phyloP scores from a whole-genome alignment of 2,329 filamentous ascomycete genomes.

The Tothia fuscella region DNA sequence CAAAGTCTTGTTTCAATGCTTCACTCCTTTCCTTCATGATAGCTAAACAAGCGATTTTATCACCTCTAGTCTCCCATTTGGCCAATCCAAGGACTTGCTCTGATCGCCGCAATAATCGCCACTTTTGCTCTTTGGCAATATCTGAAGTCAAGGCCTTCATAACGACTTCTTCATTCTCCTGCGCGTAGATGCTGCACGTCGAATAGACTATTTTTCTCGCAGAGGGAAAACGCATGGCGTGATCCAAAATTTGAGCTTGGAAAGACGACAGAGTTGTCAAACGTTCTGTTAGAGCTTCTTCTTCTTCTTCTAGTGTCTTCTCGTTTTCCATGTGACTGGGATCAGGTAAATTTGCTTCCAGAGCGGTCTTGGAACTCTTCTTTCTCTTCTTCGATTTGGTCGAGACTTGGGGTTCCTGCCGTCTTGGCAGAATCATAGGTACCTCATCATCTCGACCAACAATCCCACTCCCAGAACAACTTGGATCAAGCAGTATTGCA shows the following conservation, averaged over 20 bases:
- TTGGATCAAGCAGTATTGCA: constrained; percentile 78
- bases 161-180: constrained; percentile 85
- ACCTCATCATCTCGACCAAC: constrained; percentile 75
- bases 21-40: no score
- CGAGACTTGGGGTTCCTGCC: constrained; percentile 15
- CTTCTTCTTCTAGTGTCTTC: constrained; percentile 27
- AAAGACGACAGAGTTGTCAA: constrained; percentile 66
- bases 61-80: constrained; percentile 55
- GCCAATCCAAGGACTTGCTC: constrained; percentile 67
- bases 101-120: constrained; percentile 60
- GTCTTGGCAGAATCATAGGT: constrained; percentile 46
- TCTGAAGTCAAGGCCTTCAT: constrained; percentile 55
- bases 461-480: constrained; percentile 92
- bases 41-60: constrained; percentile 8
- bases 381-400: constrained; percentile 16
- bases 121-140: constrained; percentile 54
- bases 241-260: constrained; percentile 68
- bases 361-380: constrained; percentile 18
- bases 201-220: constrained; percentile 77
- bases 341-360: constrained; percentile 14
- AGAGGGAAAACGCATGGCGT: constrained; percentile 70
- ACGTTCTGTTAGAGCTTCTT: constrained; percentile 41
- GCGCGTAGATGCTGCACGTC: constrained; percentile 77
- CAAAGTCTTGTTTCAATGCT: background rate
- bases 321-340: constrained; percentile 20